A percentile compares a stretch with the other conserved stretches of the same genome.
Conservation (phyloP, 371 early-diverging fungal species). For the Dipsacomyces acuminosporus region DNA sequence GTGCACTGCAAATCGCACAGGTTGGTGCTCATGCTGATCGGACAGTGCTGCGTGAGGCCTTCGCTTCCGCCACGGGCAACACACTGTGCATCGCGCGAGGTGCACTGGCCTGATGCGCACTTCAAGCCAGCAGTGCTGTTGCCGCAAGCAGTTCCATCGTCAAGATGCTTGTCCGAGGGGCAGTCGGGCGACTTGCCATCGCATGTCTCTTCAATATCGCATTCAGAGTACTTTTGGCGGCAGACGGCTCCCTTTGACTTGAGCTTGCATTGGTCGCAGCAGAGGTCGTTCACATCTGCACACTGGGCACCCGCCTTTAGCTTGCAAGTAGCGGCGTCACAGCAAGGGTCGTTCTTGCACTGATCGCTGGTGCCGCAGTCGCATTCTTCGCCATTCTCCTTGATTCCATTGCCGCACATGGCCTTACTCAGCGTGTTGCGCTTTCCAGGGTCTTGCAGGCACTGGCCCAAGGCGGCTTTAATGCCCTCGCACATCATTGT, state of each 20-base stretch:
- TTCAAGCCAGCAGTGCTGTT: constrained; percentile 35
- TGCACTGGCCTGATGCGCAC: constrained; percentile 89
- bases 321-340: constrained; percentile 75
- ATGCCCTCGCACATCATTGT: constrained; percentile 60
- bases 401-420: constrained; percentile 93
- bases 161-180: constrained; percentile 63
- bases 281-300: constrained; percentile 76
- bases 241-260: constrained; percentile 62
- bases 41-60: constrained; percentile 52
- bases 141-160: constrained; percentile 68
- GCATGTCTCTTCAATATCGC: constrained; percentile 81
- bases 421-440: constrained; percentile 49
- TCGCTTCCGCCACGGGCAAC: constrained; percentile 52
- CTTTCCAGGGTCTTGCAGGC: constrained; percentile 56
- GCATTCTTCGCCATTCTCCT: constrained; percentile 88
- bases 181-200: constrained; percentile 68
- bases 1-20: constrained; percentile 67
- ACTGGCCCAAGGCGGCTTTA: constrained; percentile 44
- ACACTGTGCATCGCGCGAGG: constrained; percentile 81
- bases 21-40: constrained; percentile 52
- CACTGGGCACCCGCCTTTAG: constrained; percentile 71
- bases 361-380: constrained; percentile 80
- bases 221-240: constrained; percentile 66
- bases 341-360: constrained; percentile 73
- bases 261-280: constrained; percentile 75